Conservation (phyloP, 148 eudicot species). For the Drosera capensis region DNA sequence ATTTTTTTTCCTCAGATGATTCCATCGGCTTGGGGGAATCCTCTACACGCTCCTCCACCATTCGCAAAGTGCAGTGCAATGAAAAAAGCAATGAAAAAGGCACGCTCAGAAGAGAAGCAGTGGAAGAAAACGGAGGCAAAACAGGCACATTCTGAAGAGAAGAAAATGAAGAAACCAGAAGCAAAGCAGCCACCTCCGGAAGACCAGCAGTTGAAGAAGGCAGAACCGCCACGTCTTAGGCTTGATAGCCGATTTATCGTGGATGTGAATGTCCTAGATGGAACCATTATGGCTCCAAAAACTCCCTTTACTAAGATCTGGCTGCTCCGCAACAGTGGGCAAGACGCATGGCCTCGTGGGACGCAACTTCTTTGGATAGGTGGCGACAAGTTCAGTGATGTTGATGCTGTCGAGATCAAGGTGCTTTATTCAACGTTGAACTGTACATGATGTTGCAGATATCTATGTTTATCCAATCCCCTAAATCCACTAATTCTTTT, state of each 20-base stretch:
- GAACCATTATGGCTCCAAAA: conserved; percentile 59
- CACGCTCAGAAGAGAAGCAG: not conserved
- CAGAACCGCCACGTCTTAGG: conserved; percentile 13
- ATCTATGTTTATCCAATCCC: not conserved
- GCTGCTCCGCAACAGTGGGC: conserved; percentile 73
- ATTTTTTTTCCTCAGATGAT: conserved; percentile 4
- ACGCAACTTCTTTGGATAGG: conserved; percentile 59
- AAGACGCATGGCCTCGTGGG: conserved; percentile 42
- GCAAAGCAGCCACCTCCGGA: not conserved
- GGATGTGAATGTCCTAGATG: conserved; percentile 61
- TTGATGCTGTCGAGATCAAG: conserved; percentile 33
- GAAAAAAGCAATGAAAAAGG: not conserved
- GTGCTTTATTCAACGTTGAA: conserved; percentile 11
- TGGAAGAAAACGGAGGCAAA: not conserved
- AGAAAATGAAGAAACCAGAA: not conserved
- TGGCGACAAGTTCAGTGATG: conserved; percentile 38
- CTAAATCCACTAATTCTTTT: not conserved
- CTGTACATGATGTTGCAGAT: not conserved
- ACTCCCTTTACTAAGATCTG: conserved; percentile 79
- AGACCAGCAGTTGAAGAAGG: not conserved
- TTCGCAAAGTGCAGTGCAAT: conserved; percentile 4
- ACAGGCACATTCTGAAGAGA: conserved; percentile 9
- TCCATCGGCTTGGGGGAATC: conserved; percentile 2
- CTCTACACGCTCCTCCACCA: conserved; percentile 16
- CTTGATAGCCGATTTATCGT: conserved; percentile 54